These are phyloP conservation scores for Diutina pseudorugosa DNA, from an alignment of 1,139 yeast genomes.

Conservation along the genomic window DNA sequence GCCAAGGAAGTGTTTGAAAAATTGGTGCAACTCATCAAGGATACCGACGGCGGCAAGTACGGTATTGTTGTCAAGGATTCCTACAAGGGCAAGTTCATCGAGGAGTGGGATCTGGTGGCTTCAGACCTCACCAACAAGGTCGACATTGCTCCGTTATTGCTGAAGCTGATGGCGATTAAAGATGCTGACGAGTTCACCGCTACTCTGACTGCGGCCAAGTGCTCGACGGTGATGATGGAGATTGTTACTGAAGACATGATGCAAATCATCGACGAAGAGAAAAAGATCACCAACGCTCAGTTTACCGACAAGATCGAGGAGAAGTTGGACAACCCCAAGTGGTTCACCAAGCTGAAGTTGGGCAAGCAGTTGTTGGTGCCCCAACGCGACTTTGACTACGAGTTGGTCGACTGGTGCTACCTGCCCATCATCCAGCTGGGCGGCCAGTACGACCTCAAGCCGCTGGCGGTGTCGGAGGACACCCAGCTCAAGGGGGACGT, in stretches of 20 bases:
- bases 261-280: constrained; percentile 75
- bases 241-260: constrained; percentile 84
- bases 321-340: constrained; percentile 66
- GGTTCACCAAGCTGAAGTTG: constrained; percentile 49
- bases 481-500: constrained; percentile 60
- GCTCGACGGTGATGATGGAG: constrained; percentile 74
- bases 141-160: constrained; percentile 47
- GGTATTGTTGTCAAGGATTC: constrained; percentile 65
- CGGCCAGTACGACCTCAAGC: constrained; percentile 71
- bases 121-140: constrained; percentile 29
- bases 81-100: constrained; percentile 71
- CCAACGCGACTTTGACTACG: constrained; percentile 51
- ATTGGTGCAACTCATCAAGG: constrained; percentile 37
- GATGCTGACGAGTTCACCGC: constrained; percentile 67
- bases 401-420: constrained; percentile 86
- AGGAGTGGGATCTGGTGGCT: constrained; percentile 64
- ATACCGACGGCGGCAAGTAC: constrained; percentile 23
- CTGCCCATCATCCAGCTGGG: constrained; percentile 89
- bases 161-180: constrained; percentile 53
- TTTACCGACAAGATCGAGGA: constrained; percentile 69
- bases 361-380: constrained; percentile 42
- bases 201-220: constrained; percentile 60
- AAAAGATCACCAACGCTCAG: constrained; percentile 59
- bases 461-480: constrained; percentile 69
- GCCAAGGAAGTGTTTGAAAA: constrained; percentile 56